Base-by-base conservation (phyloP, 768 basidiomycete species). In the Termitomyces sp. region DNA sequence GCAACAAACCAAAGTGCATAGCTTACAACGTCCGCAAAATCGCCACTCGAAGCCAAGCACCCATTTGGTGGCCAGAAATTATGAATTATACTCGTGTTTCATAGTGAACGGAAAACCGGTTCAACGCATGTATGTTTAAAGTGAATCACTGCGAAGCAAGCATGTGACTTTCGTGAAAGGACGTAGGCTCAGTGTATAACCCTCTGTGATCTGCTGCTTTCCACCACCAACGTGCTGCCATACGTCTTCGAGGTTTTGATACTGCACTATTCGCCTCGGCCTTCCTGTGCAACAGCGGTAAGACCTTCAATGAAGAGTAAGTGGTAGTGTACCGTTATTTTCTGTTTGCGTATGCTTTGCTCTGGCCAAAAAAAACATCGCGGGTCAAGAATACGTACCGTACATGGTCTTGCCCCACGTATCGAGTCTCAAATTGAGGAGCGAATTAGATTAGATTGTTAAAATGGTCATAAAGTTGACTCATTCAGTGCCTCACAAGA, bases 201-300 rank as follows among this genome's bases (percentile, higher is more conserved):
- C n/a, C n/a, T n/a, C n/a, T n/a, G n/a, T n/a, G n/a, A n/a, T n/a
- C n/a, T n/a, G n/a, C n/a, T n/a, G n/a, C 61, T 74, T 81, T 22
- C 76, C 75, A 2, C 83, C 84, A 44, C 83, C 82, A 51, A 87
- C 74, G 61, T 88, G 85, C 5, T 79, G 70, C 80, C 81, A 84
- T 72, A 87, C 77, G 56, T 84, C 82, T 10, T 79, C 76, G 0
- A 73, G 70, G 7, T 75, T 67, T 43, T 65, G 67, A 61, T 90
- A 91, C 62, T 83, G 79, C 9, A 91, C 83, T 1, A 76, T 81
- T 4, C 88, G 80, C 67, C 79, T 85, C 1, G 82, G 69, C n/a
- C 83, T 71, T 24, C 71, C 68, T 53, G 74, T 42, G 48, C 3
- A 14, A 29, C 6, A 29, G 26, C 29, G 39, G 18, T 24, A 16